Percentiles rank a stretch among this genome's conserved stretches.
These are phyloP conservation scores for Mucor sp. DNA, from an alignment of 371 early-diverging fungal species.

Conservation along the genomic window DNA sequence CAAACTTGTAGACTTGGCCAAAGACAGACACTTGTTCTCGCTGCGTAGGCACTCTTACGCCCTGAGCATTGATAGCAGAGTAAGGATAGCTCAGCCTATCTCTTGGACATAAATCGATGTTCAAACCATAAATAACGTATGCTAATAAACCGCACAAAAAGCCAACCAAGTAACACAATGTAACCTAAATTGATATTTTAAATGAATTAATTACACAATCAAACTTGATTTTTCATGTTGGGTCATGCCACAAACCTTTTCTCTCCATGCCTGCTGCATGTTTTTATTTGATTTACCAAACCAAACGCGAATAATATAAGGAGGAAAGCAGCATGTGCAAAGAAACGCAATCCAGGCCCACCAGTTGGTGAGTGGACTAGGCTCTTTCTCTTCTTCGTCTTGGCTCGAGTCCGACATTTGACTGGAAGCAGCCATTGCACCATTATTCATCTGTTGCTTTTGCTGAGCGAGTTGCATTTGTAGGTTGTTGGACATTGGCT, in stretches of 20 bases:
- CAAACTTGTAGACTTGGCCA: conserved; percentile 46
- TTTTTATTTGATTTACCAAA: conserved; percentile 45
- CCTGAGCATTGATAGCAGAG: conserved; percentile 17
- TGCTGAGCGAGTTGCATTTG: conserved; percentile 30
- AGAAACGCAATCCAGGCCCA: conserved; percentile 57
- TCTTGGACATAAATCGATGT: conserved; percentile 52
- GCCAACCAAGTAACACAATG: conserved; percentile 68
- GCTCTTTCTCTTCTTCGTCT: conserved; percentile 39
- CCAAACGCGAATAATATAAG: conserved; percentile 48
- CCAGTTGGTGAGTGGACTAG: conserved; percentile 46
- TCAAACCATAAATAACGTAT: conserved; percentile 72
- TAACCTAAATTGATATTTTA: conserved; percentile 39
- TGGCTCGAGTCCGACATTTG: conserved; percentile 2
- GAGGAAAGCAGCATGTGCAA: conserved; percentile 56
- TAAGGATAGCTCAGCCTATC: conserved; percentile 30
- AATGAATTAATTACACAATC: not conserved
- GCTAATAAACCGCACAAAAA: conserved; percentile 66
- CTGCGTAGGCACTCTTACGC: conserved; percentile 26
- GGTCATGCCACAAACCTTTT: conserved; percentile 50
- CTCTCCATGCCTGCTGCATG: conserved; percentile 71
- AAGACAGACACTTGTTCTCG: conserved; percentile 42
- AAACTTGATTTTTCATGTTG: not conserved
- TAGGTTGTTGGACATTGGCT: conserved; percentile 39
- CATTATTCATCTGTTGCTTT: conserved; percentile 34
- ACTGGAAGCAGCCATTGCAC: conserved; percentile 13